These are phyloP conservation scores for Coffea eugenioides DNA, from an alignment of 257 asterid species.

Conservation along the genomic window DNA sequence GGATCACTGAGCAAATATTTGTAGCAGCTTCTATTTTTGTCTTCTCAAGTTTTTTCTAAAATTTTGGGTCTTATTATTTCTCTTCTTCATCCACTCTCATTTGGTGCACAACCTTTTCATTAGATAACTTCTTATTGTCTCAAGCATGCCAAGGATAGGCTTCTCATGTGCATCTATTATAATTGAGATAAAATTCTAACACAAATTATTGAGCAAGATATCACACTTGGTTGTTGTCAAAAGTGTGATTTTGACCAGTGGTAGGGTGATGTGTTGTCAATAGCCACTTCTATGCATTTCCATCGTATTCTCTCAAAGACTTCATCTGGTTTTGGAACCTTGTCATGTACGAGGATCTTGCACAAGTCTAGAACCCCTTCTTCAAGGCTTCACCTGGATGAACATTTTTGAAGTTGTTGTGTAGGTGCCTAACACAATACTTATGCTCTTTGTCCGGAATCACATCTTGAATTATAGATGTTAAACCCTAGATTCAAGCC, in stretches of 20 bases:
- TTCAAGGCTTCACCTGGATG: neutral
- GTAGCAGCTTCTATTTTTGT: neutral
- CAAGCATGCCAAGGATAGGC: no score
- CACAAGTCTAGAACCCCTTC: neutral
- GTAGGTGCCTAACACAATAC: neutral
- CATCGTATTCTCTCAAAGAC: neutral
- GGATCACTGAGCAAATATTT: neutral
- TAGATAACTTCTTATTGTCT: no score
- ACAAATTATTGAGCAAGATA: neutral
- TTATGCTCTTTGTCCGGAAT: neutral
- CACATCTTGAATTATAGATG: neutral
- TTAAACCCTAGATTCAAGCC: neutral
- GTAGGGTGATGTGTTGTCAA: neutral
- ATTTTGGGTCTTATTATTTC: neutral
- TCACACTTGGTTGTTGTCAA: neutral
- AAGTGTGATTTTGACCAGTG: neutral
- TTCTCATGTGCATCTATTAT: no score
- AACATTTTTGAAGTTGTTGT: neutral
- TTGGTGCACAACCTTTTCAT: no score
- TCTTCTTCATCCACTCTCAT: no score
- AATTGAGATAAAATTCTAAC: no score
- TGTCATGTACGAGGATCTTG: neutral
- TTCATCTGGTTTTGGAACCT: neutral
- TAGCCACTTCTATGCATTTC: neutral
- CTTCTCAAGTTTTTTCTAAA: neutral